Evolutionary conservation across 2,329 filamentous ascomycete genomes (phyloP).

Genomic region (Botrytis squamosa): DNA sequence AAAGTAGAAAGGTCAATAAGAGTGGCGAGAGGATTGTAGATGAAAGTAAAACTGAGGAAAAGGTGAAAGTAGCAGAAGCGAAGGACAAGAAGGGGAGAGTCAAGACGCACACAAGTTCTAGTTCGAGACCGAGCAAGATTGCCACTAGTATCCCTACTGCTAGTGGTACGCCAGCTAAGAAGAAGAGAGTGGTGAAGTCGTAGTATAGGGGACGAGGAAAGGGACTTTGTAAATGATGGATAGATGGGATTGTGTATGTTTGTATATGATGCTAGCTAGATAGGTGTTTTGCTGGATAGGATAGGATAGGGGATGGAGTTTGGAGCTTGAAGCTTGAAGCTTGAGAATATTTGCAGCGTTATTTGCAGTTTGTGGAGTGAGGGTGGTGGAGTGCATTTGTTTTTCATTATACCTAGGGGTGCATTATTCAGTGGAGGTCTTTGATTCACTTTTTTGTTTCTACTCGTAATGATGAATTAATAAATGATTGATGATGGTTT

Average conservation of each 20-base stretch:
- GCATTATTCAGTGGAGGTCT: neutral
- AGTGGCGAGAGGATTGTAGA: slow-evolving; percentile 18
- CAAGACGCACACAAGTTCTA: slow-evolving; percentile 30
- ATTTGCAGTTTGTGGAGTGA: neutral
- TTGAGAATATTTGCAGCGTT: neutral
- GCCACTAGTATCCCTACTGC: slow-evolving; percentile 33
- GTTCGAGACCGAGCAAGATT: slow-evolving; percentile 30
- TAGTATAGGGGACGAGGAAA: neutral
- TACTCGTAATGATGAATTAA: neutral
- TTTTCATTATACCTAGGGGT: slow-evolving; percentile 7
- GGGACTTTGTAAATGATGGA: neutral
- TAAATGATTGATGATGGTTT: neutral
- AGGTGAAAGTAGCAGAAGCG: slow-evolving; percentile 29
- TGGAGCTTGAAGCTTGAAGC: neutral
- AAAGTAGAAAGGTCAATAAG: slow-evolving; percentile 25
- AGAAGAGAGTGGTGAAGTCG: slow-evolving; percentile 28
- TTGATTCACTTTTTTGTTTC: neutral
- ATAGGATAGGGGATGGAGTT: neutral
- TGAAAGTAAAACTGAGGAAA: slow-evolving; percentile 30
- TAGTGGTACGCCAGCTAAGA: slow-evolving; percentile 39
- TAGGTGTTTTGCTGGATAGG: neutral
- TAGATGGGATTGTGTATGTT: neutral
- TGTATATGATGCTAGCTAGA: neutral
- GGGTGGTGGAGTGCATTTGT: neutral
- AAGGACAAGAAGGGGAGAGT: slow-evolving; percentile 33